phyloP scores from a whole-genome alignment of 345 rosid species.

The Mallotus nudiflorus region DNA sequence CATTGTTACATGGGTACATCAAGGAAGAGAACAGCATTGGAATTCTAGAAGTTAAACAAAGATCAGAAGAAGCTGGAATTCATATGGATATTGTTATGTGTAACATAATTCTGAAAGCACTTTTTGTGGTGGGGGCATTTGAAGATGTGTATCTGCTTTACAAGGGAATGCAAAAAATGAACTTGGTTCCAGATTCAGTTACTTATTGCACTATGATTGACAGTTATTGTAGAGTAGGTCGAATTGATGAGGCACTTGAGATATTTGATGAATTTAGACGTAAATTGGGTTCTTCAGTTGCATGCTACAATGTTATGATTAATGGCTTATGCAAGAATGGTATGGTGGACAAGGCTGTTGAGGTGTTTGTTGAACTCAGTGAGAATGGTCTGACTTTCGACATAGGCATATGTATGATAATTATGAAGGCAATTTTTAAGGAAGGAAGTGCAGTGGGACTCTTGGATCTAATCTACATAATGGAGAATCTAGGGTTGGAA shows the following conservation, averaged over 20 bases:
- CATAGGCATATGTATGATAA: conserved; percentile 32
- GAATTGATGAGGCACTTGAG: conserved; percentile 74
- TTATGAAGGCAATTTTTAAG: conserved; percentile 45
- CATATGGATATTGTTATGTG: conserved; percentile 68
- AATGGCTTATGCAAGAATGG: conserved; percentile 60
- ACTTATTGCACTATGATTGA: conserved; percentile 60
- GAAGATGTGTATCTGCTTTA: conserved; percentile 66
- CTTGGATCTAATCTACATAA: conserved; percentile 41
- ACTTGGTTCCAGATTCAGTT: conserved; percentile 54
- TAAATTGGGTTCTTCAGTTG: conserved; percentile 45
- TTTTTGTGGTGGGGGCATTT: conserved; percentile 65
- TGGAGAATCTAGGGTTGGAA: conserved; percentile 41
- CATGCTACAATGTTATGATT: conserved; percentile 61
- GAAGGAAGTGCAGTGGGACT: conserved; percentile 49
- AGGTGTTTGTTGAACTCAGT: conserved; percentile 54
- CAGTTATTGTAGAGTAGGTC: conserved; percentile 59
- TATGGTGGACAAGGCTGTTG: conserved; percentile 60
- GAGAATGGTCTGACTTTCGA: conserved; percentile 51
- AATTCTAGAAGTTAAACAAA: conserved; percentile 50
- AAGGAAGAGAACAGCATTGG: conserved; percentile 53
- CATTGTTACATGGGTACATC: conserved; percentile 63
- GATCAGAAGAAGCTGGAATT: conserved; percentile 51
- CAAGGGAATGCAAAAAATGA: conserved; percentile 56
- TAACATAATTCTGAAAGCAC: conserved; percentile 70
- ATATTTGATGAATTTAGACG: conserved; percentile 69